These are phyloP conservation scores for Hyphodiscus sp. DNA, from an alignment of 2,329 filamentous ascomycete genomes.

Conservation along the genomic window DNA sequence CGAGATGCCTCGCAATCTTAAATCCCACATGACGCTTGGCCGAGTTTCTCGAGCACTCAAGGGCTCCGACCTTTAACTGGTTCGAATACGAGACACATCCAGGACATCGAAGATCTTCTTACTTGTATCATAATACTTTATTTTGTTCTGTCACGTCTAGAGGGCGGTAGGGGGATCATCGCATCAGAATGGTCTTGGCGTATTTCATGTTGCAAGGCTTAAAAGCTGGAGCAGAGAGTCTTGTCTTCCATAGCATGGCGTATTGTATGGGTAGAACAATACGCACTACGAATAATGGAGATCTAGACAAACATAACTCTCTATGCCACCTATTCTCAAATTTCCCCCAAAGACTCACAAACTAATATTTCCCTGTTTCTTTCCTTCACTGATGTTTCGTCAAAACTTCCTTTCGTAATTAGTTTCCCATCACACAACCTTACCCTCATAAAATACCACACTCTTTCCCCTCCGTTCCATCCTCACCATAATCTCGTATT, in stretches of 20 bases:
- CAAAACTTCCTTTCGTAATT: slow-evolving; percentile 2
- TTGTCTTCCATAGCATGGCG: slow-evolving; percentile 14
- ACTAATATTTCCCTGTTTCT: neutral
- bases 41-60: slow-evolving; percentile 1
- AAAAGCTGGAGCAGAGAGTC: slow-evolving; percentile 4
- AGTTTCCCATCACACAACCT: slow-evolving; percentile 7
- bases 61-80: neutral
- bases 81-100: neutral
- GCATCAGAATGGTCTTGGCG: neutral
- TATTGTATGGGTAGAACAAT: slow-evolving; percentile 16
- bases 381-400: neutral
- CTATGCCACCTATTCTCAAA: neutral
- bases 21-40: neutral
- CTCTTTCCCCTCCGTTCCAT: slow-evolving; percentile 4
- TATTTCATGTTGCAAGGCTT: neutral
- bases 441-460: neutral
- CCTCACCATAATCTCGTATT: slow-evolving; percentile 1
- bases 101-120: slow-evolving; percentile 7
- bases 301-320: slow-evolving; percentile 10
- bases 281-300: slow-evolving; percentile 22
- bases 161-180: slow-evolving; percentile 7
- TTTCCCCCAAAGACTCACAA: neutral
- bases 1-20: slow-evolving; percentile 63
- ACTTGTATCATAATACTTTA: slow-evolving; percentile 21
- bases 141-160: slow-evolving; percentile 12